These are phyloP conservation scores for Rehmannia glutinosa DNA, from an alignment of 257 asterid genomes.

Conservation along the genomic window DNA sequence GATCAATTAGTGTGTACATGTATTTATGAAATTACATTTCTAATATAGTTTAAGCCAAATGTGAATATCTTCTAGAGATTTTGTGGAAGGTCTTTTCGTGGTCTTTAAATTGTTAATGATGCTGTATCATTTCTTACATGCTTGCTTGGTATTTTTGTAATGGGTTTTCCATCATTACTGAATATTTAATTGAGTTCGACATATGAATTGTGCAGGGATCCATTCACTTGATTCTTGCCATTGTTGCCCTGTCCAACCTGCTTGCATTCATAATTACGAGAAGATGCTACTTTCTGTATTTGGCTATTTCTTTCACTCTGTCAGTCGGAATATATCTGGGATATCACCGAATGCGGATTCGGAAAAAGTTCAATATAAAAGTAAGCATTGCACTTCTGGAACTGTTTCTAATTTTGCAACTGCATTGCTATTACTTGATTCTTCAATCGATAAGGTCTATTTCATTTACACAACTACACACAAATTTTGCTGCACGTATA, in stretches of 20 bases:
- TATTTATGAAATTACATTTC: neutral
- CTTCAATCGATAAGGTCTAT: neutral
- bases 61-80: no score
- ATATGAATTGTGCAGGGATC: constrained; percentile 62
- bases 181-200: neutral
- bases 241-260: constrained; percentile 47
- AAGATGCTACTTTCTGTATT: constrained; percentile 52
- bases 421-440: neutral
- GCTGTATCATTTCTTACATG: no score
- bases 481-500: no score
- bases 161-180: neutral
- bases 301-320: constrained; percentile 48
- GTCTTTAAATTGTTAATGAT: neutral
- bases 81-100: neutral
- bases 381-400: constrained; percentile 37
- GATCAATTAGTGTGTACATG: neutral
- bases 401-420: neutral
- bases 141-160: no score
- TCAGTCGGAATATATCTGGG: constrained; percentile 66
- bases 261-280: constrained; percentile 55
- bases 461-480: neutral
- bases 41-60: neutral
- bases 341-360: constrained; percentile 59
- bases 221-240: constrained; percentile 39
- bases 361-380: constrained; percentile 76